A percentile compares a stretch with the other conserved stretches of the same genome.
Evolutionary conservation across 805 yeast genomes (phyloP).

Genomic region (Wickerhamomyces subpelliculosus): DNA sequence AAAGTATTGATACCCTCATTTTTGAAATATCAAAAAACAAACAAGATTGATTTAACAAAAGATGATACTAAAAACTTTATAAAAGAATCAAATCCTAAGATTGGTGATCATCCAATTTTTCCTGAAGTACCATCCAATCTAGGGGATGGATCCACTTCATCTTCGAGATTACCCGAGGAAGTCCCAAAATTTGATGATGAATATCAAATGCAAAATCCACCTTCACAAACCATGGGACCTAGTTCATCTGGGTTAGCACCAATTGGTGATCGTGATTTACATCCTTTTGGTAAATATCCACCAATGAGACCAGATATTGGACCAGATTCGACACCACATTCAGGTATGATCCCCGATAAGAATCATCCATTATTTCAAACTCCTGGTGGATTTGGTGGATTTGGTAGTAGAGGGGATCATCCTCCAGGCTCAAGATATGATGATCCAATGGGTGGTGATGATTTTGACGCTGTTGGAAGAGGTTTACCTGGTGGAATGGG

Average conservation of each 20-base stretch:
- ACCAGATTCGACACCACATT: conserved; percentile 15
- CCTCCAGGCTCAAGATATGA: conserved; percentile 46
- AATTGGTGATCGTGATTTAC: conserved; percentile 45
- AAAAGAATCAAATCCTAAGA: neutral
- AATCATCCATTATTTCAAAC: conserved; percentile 42
- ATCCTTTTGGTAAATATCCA: conserved; percentile 43
- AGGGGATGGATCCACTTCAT: neutral
- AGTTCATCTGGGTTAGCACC: conserved; percentile 15
- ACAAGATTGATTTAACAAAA: neutral
- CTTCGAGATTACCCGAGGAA: neutral
- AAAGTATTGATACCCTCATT: neutral
- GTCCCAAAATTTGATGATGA: conserved; percentile 53
- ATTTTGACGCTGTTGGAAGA: conserved; percentile 35
- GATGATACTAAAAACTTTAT: neutral
- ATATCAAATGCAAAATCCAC: conserved; percentile 27
- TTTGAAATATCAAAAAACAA: neutral
- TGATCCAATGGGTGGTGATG: conserved; percentile 42
- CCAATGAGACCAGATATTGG: conserved; percentile 30
- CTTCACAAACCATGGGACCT: neutral
- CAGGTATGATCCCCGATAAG: conserved; percentile 50
- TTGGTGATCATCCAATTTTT: neutral
- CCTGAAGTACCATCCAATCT: too few species aligned
- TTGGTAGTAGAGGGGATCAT: conserved; percentile 7
- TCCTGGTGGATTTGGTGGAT: neutral
- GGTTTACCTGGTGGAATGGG: conserved; percentile 39